phyloP scores from a whole-genome alignment of 306 rosid genomes.

The Nissolia schottii region DNA sequence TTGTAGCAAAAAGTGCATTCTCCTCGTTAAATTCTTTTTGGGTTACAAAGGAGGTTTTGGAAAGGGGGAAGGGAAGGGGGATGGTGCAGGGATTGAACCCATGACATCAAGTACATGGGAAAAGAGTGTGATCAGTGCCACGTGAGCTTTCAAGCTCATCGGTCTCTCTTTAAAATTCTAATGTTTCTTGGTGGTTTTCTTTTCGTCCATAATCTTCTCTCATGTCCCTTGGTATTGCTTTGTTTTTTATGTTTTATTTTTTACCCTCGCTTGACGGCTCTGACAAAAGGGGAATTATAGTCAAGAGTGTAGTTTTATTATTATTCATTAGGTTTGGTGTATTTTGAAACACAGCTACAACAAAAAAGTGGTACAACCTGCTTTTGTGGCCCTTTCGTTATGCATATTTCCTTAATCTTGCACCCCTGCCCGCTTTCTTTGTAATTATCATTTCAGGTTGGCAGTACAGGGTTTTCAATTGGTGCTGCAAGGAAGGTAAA shows the following conservation, averaged over 20 bases:
- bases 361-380: conserved; percentile 19
- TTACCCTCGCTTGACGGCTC: not conserved
- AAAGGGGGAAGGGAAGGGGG: not conserved
- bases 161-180: not conserved
- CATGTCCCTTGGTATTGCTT: not conserved
- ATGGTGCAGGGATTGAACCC: conserved; percentile 20
- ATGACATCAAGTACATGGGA: conserved; percentile 18
- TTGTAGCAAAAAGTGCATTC: not conserved
- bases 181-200: not conserved
- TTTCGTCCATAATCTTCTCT: not conserved
- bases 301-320: not conserved
- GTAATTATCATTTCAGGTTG: conserved; percentile 49
- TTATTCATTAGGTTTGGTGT: not conserved
- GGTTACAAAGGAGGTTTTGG: conserved; percentile 5
- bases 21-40: not conserved
- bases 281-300: conserved; percentile 7
- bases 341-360: conserved; percentile 19
- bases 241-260: not conserved
- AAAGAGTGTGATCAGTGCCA: not conserved
- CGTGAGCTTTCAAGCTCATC: not conserved
- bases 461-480: conserved; percentile 71
- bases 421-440: conserved; percentile 12
- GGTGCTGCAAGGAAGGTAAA: conserved; percentile 69
- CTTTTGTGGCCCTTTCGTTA: conserved; percentile 14
- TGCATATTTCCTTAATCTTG: conserved; percentile 20